Evolutionary conservation across 495 filamentous ascomycete genomes (phyloP), one percentile per base, ranked within the genome.

Genomic region (Letharia columbiana): DNA sequence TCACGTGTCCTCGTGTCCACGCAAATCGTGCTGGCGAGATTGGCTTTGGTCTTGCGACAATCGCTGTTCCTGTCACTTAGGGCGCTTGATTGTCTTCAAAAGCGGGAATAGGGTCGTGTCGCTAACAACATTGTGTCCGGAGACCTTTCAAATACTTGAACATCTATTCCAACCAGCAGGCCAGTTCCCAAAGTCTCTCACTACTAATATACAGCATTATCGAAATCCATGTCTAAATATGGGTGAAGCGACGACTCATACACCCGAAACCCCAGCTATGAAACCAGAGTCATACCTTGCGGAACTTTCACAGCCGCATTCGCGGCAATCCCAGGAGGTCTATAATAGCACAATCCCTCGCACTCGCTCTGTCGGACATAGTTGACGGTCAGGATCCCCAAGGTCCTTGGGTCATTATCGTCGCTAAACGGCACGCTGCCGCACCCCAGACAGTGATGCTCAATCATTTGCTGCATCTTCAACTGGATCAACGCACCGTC

Each of bases 321-420:
- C 31, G 3, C 15, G 1, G 28, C 28, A 56, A 2, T 17, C 18
- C 31, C 31, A 37, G 52, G 52, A 20, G 52, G 52, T 57, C 0
- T 8, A 45, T 61, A 61, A 13, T 41, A 66, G 56, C 64, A 66
- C 15, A 66, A 15, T 1, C 65, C 65, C 41, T 52, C 58, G 20
- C 65, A 67, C n/a, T 41, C 45, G 47, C 42, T 40, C 4, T 58
- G 4, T 12, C 28, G 13, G 20, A 69, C 67, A 47, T 61, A 69
- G 39, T 69, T 69, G 44, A 66, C 49, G 17, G 67, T 69, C 57
- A 69, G 35, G 13, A 62, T 57, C 2, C 67, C 67, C 40, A 62
- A 17, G 6, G 18, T 49, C 4, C 39, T 58, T 9, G 67, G 64
- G 17, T 69, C 52, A 42, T 69, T 69, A 12, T 58, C 41, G 17